Evolutionary conservation across 371 early-diverging fungal genomes (phyloP), one percentile per base, ranked within the genome.

Genomic region (Fennellomyces sp.): DNA sequence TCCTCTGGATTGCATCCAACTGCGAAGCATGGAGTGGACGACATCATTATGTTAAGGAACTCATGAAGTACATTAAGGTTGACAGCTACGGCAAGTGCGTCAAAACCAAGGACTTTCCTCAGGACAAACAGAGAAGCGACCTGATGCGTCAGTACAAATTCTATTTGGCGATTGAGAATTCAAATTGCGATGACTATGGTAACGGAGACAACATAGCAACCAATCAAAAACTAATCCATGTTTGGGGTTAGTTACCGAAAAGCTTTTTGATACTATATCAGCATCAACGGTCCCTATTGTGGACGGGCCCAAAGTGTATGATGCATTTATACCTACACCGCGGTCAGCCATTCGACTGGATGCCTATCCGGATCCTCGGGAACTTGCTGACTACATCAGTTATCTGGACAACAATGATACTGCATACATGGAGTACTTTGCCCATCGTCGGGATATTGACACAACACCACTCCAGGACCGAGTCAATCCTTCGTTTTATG

Each of bases 171-270:
- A 63, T 73, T 15, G 78, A 78, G 28, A 75, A 75, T 39, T 62
- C 75, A 17, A 78, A 78, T 35, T 78, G 75, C 21, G 73, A 69
- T 27, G 66, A 73, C 28, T 77, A 77, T 68, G 77, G 75, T 75
- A 71, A 39, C 28, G 19, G 21, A 56, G 15, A 21, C 5, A 23
- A n/a, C 4, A 0, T 13, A 39, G 39, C 5, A 39, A 19, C 5
- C 13, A 39, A 28, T 36, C 38, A 6, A 45, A 45, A 11, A 23
- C 17, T 45, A 5, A 45, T 13, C 5, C 13, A 39, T 39, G n/a
- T 35, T 31, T 25, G 38, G 19, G 19, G 33, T 11, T 54, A 75
- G 72, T 60, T 10, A 73, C 78, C 2, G 78, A 77, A 41, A 77
- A 77, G 31, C 45, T 77, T n/a, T 67, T 61, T 39, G 74, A 77